Conservation (phyloP, 2,329 filamentous ascomycete species). For the Epichloe aotearoae region DNA sequence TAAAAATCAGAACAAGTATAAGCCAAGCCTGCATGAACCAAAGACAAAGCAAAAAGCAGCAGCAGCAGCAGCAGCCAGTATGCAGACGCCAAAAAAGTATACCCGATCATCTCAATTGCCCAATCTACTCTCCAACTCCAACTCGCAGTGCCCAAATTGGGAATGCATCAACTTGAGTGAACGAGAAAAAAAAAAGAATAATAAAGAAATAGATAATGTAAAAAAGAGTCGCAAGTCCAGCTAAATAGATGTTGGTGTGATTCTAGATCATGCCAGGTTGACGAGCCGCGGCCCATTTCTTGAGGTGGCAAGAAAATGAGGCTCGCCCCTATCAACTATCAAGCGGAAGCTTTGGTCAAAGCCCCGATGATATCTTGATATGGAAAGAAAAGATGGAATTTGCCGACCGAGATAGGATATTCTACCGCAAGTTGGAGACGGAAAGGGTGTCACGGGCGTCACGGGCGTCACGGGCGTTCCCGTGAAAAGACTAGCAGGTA, state of each 20-base stretch:
- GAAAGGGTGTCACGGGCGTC: no score
- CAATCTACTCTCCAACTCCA: conserved; percentile 7
- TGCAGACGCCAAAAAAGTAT: conserved; percentile 9
- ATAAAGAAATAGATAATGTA: background rate
- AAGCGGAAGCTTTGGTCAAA: background rate
- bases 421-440: no score
- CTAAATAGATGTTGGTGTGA: background rate
- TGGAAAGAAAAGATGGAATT: no score
- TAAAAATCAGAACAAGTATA: background rate
- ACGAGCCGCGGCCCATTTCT: no score
- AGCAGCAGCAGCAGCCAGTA: background rate
- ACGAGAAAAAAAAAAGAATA: background rate
- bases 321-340: background rate
- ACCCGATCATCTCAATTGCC: conserved; percentile 1
- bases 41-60: background rate
- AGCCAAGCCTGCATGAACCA: background rate
- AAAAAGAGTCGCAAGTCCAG: background rate
- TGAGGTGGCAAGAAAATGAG: background rate
- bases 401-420: no score
- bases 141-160: background rate
- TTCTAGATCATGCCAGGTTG: no score
- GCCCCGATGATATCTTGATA: background rate
- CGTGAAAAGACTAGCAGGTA: no score
- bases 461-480: no score
- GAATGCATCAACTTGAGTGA: background rate